phyloP scores from a whole-genome alignment of 352 stramenopile species.

The Pythium rhizo-oryzae region DNA sequence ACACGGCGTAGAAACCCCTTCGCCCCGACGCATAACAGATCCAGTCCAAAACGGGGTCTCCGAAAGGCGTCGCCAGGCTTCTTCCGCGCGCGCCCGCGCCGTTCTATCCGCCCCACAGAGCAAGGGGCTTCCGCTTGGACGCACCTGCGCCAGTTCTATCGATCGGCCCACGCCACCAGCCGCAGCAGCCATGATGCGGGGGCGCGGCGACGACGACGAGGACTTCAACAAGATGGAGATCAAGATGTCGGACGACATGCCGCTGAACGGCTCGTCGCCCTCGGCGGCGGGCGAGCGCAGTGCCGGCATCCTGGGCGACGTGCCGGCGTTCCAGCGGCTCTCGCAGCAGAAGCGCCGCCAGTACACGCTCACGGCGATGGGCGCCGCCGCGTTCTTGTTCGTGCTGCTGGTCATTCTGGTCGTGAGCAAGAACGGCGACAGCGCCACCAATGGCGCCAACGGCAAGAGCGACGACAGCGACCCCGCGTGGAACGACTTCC shows the following conservation, averaged over 20 bases:
- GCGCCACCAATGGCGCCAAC: background rate
- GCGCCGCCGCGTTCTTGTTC: conserved; percentile 24
- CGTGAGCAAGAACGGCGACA: conserved; percentile 17
- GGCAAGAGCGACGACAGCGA: conserved; percentile 15
- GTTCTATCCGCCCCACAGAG: background rate
- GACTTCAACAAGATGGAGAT: conserved; percentile 36
- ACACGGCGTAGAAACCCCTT: conserved; percentile 2
- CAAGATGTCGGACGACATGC: conserved; percentile 34
- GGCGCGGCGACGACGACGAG: conserved; percentile 21
- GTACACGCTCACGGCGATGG: conserved; percentile 23
- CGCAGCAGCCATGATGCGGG: conserved; percentile 14
- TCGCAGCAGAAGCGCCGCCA: conserved; percentile 30
- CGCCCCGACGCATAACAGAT: background rate
- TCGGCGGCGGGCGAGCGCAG: background rate
- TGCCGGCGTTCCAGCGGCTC: conserved; percentile 24
- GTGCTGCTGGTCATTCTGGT: conserved; percentile 28
- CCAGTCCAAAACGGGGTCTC: background rate
- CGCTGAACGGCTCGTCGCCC: conserved; percentile 28
- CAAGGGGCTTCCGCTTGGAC: background rate
- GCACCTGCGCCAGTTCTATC: background rate
- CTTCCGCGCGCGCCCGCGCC: background rate
- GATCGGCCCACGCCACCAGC: background rate
- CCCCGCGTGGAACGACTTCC: conserved; percentile 26
- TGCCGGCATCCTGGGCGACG: conserved; percentile 26
- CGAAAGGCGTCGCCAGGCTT: conserved; percentile 4